These are phyloP conservation scores for Eucalyptus coolabah DNA, from an alignment of 345 rosid species.

Conservation along the genomic window DNA sequence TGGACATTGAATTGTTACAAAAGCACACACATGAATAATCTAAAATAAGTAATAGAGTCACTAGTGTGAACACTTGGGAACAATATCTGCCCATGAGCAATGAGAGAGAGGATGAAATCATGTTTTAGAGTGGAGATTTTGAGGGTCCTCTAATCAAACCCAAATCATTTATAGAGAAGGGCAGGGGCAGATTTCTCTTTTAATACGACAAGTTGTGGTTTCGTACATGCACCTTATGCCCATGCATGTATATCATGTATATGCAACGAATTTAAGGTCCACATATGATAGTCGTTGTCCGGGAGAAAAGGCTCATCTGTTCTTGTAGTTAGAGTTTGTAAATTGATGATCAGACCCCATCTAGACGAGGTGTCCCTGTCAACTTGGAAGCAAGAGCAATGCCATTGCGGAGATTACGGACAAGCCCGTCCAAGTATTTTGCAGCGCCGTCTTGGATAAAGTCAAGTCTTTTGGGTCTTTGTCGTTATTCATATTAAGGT, in stretches of 20 bases:
- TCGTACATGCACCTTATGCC: too few relatives aligned
- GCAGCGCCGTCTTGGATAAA: fast-evolving
- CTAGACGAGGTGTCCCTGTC: fast-evolving
- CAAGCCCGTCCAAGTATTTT: neutral
- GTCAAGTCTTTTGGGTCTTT: neutral
- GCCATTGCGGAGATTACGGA: fast-evolving
- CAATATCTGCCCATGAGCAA: neutral
- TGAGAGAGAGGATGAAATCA: neutral
- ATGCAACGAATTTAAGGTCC: too few relatives aligned
- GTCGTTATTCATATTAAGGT: neutral
- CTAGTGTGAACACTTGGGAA: neutral
- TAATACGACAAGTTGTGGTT: neutral
- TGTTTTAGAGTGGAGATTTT: neutral
- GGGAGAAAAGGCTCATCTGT: neutral
- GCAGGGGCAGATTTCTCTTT: too few relatives aligned
- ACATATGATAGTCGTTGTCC: fast-evolving
- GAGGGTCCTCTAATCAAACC: neutral
- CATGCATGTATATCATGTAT: too few relatives aligned
- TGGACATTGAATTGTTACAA: neutral
- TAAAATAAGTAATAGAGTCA: neutral
- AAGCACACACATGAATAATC: neutral
- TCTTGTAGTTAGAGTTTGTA: neutral
- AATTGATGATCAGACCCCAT: neutral
- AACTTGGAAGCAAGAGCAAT: fast-evolving
- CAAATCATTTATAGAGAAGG: neutral